Evolutionary conservation across 2,329 filamentous ascomycete genomes (phyloP), one percentile per base, ranked within the genome.

Genomic region (Penicillium corylophilum): DNA sequence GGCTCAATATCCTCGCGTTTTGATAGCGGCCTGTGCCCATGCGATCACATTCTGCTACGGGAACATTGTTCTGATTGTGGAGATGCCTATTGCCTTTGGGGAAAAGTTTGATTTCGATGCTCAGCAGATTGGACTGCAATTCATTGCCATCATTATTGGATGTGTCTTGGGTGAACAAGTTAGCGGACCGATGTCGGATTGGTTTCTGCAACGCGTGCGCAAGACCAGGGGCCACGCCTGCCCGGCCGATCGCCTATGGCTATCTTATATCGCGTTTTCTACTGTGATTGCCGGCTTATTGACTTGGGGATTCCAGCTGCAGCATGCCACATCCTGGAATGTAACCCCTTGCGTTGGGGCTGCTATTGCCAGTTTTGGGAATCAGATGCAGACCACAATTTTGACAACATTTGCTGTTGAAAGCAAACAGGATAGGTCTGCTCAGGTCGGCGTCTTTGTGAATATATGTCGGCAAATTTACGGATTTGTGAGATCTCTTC

Each of bases 371-470:
- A 77, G 76, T 0, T 78, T 75, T 5, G 82, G 83, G 0, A 84
- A 83, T 53, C 82, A 85, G 64, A 78, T 86, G 38, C 74, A 84
- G 15, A 85, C 82, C 0, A 85, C 83, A 0, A 78, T 84, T 2
- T 62, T 83, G 39, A 79, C 83, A 22, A 84, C 83, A 0, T 85
- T 84, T 62, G 78, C 81, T 0, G 78, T 86, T 1, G 83, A 85
- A 56, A 82, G 79, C 59, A 77, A 82, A 54, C 74, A 71, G 2
- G 71, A 79, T 24, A 74, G 82, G 36, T 74, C 80, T 0, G 77
- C 77, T 1, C 77, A 77, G 47, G 74, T 85, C 16, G 82, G 82
- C 2, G 81, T 83, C 0, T 84, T 84, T 55, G 75, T 85, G 55
- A 83, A 77, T 3, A 73, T 84, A 48, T 75, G 83, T 2, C 72